Percentiles rank a stretch among this genome's conserved stretches.
Conservation (phyloP, 148 eudicot genomes). For the Euryodendron excelsum region DNA sequence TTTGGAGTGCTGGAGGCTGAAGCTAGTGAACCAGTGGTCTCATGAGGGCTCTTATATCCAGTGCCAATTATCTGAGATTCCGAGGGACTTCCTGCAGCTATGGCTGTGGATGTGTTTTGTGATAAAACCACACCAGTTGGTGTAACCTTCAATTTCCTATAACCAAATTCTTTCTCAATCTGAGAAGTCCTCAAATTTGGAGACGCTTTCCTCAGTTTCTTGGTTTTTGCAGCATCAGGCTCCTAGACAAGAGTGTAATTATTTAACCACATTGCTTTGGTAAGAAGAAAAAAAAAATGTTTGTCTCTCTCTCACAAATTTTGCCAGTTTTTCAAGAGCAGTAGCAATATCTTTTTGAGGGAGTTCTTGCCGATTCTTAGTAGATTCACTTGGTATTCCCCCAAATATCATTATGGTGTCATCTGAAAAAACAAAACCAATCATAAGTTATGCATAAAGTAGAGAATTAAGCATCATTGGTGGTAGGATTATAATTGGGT, state of each 20-base stretch:
- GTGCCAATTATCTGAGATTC: not conserved
- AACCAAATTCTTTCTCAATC: not conserved
- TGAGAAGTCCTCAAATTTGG: not conserved
- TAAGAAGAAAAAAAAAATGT: too few species aligned
- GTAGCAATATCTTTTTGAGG: not conserved
- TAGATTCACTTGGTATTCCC: not conserved
- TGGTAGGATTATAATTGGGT: not conserved
- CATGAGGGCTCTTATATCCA: not conserved
- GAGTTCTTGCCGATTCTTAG: not conserved
- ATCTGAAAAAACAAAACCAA: not conserved
- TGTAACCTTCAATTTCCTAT: not conserved
- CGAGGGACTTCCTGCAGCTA: not conserved
- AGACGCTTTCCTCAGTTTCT: not conserved
- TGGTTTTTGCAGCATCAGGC: not conserved
- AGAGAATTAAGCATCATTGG: not conserved
- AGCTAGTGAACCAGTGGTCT: not conserved
- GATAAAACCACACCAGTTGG: not conserved
- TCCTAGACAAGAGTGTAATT: constrained; percentile 1
- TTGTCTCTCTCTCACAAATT: not conserved
- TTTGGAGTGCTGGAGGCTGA: not conserved
- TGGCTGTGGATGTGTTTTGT: not conserved
- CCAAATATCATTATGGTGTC: not conserved
- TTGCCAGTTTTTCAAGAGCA: not conserved
- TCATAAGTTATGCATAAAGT: not conserved
- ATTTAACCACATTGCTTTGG: not conserved